Evolutionary conservation across 345 rosid genomes (phyloP).

Genomic region (Cardamine resedifolia): DNA sequence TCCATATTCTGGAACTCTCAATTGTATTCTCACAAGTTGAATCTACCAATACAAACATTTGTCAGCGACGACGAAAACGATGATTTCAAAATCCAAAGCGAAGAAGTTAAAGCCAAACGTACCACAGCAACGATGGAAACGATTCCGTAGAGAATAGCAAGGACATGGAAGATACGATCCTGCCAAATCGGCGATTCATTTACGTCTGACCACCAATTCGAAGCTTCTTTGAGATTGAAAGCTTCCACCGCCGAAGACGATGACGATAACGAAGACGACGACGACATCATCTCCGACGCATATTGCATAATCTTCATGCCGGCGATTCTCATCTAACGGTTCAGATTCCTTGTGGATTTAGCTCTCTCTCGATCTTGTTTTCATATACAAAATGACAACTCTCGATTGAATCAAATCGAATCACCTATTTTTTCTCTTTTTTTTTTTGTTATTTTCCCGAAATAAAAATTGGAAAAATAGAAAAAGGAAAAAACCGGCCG

Average conservation of each 20-base stretch:
- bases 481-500: conserved; percentile 26
- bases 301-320: conserved; percentile 26
- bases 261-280: no score
- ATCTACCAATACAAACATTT: conserved; percentile 44
- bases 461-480: not conserved
- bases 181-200: conserved; percentile 76
- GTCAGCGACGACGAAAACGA: not conserved
- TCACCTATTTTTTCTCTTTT: not conserved
- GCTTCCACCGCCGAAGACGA: conserved; percentile 39
- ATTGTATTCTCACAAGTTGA: conserved; percentile 81
- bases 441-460: not conserved
- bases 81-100: not conserved
- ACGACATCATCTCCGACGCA: conserved; percentile 33
- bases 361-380: conserved; percentile 8
- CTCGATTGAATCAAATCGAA: no score
- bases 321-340: conserved; percentile 36
- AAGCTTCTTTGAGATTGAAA: conserved; percentile 48
- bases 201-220: conserved; percentile 70
- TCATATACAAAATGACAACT: not conserved
- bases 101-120: not conserved
- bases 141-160: conserved; percentile 62
- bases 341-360: conserved; percentile 14
- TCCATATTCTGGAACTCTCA: conserved; percentile 92
- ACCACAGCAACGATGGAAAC: conserved; percentile 80
- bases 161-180: conserved; percentile 75